Evolutionary conservation across 2,329 filamentous ascomycete genomes (phyloP).

Genomic region (Lasiodiplodia sp.): DNA sequence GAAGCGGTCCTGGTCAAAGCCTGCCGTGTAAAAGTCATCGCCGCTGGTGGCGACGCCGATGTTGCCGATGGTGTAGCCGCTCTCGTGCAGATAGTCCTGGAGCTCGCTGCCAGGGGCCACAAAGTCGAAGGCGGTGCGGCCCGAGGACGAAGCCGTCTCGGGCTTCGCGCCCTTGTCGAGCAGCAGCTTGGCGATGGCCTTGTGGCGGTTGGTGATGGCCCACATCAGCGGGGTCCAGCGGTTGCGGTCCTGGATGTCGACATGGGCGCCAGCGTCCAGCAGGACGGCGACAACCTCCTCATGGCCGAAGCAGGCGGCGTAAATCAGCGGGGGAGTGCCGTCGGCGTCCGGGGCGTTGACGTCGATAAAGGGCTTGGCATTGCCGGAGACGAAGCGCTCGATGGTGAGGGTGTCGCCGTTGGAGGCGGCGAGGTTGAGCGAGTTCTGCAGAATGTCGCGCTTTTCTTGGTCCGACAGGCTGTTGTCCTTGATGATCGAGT

Average conservation of each 20-base stretch:
- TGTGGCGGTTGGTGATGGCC: constrained; percentile 99
- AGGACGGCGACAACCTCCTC: constrained; percentile 85
- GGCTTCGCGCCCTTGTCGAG: constrained; percentile 95
- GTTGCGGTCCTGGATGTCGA: constrained; percentile 94
- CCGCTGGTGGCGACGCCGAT: constrained; percentile 70
- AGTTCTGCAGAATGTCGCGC: constrained; percentile 80
- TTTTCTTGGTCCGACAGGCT: constrained; percentile 80
- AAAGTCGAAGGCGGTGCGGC: constrained; percentile 94
- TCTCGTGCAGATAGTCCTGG: constrained; percentile 92
- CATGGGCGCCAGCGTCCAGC: constrained; percentile 83
- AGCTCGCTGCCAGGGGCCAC: constrained; percentile 95
- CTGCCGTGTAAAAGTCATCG: constrained; percentile 93
- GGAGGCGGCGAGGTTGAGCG: constrained; percentile 92
- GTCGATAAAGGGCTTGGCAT: constrained; percentile 78
- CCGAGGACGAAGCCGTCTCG: constrained; percentile 92
- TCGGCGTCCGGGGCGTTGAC: constrained; percentile 91
- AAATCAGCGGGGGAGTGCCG: constrained; percentile 94
- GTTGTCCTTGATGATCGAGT: constrained; percentile 76
- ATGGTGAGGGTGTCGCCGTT: constrained; percentile 91
- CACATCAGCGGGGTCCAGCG: constrained; percentile 99
- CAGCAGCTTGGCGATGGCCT: constrained; percentile 90
- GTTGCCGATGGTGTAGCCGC: constrained; percentile 87
- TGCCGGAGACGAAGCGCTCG: constrained; percentile 74
- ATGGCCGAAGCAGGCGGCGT: constrained; percentile 97
- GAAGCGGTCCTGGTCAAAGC: constrained; percentile 90